Evolutionary conservation across 345 rosid genomes (phyloP).

Genomic region (Populus pruinosa): DNA sequence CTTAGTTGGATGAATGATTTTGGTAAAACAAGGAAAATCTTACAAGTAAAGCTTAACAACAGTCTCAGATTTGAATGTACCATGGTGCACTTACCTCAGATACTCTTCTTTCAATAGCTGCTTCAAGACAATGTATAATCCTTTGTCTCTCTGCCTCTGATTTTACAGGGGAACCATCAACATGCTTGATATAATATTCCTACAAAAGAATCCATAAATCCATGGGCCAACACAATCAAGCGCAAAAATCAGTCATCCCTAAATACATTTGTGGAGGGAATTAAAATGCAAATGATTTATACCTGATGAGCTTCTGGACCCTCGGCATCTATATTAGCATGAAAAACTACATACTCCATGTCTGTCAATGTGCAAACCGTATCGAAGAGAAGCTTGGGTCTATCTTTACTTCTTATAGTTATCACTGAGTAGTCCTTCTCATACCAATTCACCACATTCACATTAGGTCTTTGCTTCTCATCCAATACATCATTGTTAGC

Average conservation of each 20-base stretch:
- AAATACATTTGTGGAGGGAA: not conserved
- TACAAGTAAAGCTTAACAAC: not conserved
- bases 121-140: slow-evolving; percentile 85
- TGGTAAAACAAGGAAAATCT: not conserved
- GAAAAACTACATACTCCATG: slow-evolving; percentile 91
- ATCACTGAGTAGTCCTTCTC: slow-evolving; percentile 86
- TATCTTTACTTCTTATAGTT: slow-evolving; percentile 75
- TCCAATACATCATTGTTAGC: slow-evolving; percentile 41
- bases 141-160: slow-evolving; percentile 79
- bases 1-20: not conserved
- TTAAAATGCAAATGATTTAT: not conserved
- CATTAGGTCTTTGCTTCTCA: slow-evolving; percentile 64
- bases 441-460: slow-evolving; percentile 69
- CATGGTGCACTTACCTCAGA: slow-evolving; percentile 56
- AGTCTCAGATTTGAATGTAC: not conserved
- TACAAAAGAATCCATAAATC: slow-evolving; percentile 19
- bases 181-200: slow-evolving; percentile 86
- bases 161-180: slow-evolving; percentile 86
- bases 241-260: not conserved
- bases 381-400: slow-evolving; percentile 90
- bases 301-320: slow-evolving; percentile 83
- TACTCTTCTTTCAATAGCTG: slow-evolving; percentile 89
- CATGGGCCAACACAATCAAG: not conserved
- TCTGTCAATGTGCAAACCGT: slow-evolving; percentile 89
- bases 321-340: slow-evolving; percentile 70